These are phyloP conservation scores for Hyaloperonospora brassicae DNA, from an alignment of 352 stramenopile genomes.

Conservation along the genomic window DNA sequence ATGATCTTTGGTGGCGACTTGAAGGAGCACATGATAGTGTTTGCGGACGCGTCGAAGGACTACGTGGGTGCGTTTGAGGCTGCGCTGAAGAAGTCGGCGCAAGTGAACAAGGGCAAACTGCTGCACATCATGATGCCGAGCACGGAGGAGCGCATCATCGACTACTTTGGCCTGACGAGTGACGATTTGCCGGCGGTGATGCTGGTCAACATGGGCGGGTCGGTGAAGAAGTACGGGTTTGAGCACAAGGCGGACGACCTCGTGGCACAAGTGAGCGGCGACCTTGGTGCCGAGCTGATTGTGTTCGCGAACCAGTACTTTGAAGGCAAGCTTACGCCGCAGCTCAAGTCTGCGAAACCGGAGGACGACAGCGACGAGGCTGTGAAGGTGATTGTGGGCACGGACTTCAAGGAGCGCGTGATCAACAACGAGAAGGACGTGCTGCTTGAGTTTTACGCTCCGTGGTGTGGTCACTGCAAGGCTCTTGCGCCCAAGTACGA, in stretches of 20 bases:
- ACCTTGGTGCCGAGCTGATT: slow-evolving; percentile 42
- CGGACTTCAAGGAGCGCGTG: slow-evolving; percentile 87
- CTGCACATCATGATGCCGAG: slow-evolving; percentile 85
- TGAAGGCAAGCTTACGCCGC: slow-evolving; percentile 75
- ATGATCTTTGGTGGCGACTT: slow-evolving; percentile 88
- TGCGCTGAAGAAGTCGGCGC: slow-evolving; percentile 51
- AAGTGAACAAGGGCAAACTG: slow-evolving; percentile 83
- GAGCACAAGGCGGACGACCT: slow-evolving; percentile 67
- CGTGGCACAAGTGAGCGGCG: slow-evolving; percentile 52
- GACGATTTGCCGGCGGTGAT: slow-evolving; percentile 81
- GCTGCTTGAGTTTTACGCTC: slow-evolving; percentile 89
- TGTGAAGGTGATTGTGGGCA: slow-evolving; percentile 91
- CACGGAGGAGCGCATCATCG: slow-evolving; percentile 86
- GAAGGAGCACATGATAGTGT: slow-evolving; percentile 83
- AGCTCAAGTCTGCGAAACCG: slow-evolving; percentile 89
- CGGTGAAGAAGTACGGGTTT: slow-evolving; percentile 91
- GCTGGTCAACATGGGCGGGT: slow-evolving; percentile 85
- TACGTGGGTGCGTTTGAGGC: slow-evolving; percentile 53
- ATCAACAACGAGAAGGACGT: slow-evolving; percentile 85
- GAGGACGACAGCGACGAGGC: slow-evolving; percentile 81
- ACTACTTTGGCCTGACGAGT: slow-evolving; percentile 89
- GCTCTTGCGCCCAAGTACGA: slow-evolving; percentile 87
- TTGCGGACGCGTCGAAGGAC: slow-evolving; percentile 65
- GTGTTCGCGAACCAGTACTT: slow-evolving; percentile 83
- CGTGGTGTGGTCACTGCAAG: slow-evolving; percentile 90